phyloP scores from a whole-genome alignment of 495 filamentous ascomycete species.

The Symbiotaphrina buchneri region DNA sequence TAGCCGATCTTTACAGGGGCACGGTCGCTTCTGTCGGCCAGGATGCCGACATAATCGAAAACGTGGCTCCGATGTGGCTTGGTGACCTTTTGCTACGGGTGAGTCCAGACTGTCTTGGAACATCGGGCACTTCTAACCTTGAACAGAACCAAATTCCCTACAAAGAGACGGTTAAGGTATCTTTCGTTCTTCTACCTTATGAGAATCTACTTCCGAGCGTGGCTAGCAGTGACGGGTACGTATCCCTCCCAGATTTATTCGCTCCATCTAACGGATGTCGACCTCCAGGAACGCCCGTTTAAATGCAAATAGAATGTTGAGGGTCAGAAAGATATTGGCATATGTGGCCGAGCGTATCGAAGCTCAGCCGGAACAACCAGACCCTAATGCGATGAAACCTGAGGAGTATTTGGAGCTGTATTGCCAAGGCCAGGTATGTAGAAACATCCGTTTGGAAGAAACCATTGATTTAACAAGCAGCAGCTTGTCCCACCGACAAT shows the following conservation, averaged over 20 bases:
- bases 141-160: constrained; percentile 53
- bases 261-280: not conserved
- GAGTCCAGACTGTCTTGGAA: constrained; percentile 5
- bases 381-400: constrained; percentile 41
- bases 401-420: constrained; percentile 89
- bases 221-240: constrained; percentile 13
- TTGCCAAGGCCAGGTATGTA: constrained; percentile 69
- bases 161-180: constrained; percentile 88
- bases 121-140: constrained; percentile 1
- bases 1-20: constrained; percentile 77
- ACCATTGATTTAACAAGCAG: too few relatives aligned
- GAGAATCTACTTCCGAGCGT: constrained; percentile 42
- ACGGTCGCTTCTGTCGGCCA: constrained; percentile 54
- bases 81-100: constrained; percentile 72
- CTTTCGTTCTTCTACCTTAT: constrained; percentile 74
- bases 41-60: constrained; percentile 68
- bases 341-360: constrained; percentile 90
- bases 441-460: constrained; percentile 3
- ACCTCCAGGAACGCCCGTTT: constrained; percentile 49
- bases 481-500: constrained; percentile 46
- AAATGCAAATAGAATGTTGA: constrained; percentile 92
- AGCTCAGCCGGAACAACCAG: constrained; percentile 26
- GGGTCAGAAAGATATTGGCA: constrained; percentile 80
- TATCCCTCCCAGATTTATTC: not conserved
- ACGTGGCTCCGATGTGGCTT: constrained; percentile 71